Percentiles rank a stretch among this genome's conserved stretches.
These are phyloP conservation scores for Sporothrix pallida DNA, from an alignment of 2,329 filamentous ascomycete genomes.

Conservation along the genomic window DNA sequence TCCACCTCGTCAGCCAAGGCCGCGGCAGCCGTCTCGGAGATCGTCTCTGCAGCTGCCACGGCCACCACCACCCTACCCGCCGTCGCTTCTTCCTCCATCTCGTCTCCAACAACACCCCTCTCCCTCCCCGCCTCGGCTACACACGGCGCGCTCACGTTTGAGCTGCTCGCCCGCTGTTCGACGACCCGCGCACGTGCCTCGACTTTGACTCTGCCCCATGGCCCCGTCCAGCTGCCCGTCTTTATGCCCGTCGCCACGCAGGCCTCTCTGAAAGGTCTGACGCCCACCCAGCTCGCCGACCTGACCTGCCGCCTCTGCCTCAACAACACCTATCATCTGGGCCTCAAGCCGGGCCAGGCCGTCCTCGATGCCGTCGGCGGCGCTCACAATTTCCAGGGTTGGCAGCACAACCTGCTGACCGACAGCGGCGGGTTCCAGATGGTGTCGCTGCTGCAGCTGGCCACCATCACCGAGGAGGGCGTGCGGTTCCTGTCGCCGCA, in stretches of 20 bases:
- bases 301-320: slow-evolving; percentile 89
- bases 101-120: slow-evolving; percentile 27
- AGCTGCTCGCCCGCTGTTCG: slow-evolving; percentile 49
- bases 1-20: slow-evolving; percentile 33
- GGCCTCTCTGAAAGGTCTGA: slow-evolving; percentile 91
- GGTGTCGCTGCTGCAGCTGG: slow-evolving; percentile 93
- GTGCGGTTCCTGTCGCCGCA: slow-evolving; percentile 96
- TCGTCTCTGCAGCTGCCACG: neutral
- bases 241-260: slow-evolving; percentile 99
- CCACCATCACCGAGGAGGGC: slow-evolving; percentile 92
- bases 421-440: slow-evolving; percentile 90
- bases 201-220: slow-evolving; percentile 86
- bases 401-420: slow-evolving; percentile 93
- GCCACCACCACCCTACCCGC: neutral
- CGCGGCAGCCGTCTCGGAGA: neutral
- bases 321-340: slow-evolving; percentile 98
- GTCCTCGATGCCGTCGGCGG: slow-evolving; percentile 87
- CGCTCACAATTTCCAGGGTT: slow-evolving; percentile 92
- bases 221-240: slow-evolving; percentile 84
- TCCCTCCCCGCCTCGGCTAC: slow-evolving; percentile 37
- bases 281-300: slow-evolving; percentile 87
- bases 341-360: slow-evolving; percentile 90
- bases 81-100: neutral
- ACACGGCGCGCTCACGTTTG: slow-evolving; percentile 44
- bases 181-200: slow-evolving; percentile 94